Conservation (phyloP, 2,329 filamentous ascomycete species). For the Pleoardoris graminearum region DNA sequence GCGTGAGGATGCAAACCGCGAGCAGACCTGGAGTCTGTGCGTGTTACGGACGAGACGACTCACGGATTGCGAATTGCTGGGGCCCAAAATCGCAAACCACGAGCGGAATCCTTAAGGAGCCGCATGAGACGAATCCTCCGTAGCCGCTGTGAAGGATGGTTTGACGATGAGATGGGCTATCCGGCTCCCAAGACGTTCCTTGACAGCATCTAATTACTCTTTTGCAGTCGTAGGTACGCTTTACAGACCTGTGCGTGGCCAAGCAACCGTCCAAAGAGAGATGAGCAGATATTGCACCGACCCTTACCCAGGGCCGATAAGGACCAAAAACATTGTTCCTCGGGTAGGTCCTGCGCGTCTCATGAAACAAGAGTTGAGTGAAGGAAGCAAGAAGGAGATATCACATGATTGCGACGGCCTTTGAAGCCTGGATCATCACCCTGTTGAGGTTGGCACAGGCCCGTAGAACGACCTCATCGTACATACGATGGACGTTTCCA, state of each 20-base stretch:
- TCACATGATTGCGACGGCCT: constrained; percentile 1
- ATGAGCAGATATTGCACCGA: too few species aligned
- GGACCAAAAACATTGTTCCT: too few species aligned
- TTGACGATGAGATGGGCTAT: neutral
- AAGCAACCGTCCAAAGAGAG: too few species aligned
- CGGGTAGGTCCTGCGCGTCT: neutral
- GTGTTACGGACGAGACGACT: neutral
- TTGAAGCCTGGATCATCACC: too few species aligned
- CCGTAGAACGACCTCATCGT: neutral
- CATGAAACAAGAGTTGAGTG: neutral
- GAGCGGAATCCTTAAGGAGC: constrained; percentile 3
- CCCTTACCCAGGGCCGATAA: too few species aligned
- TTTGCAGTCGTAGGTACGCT: too few species aligned
- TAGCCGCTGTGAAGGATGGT: neutral
- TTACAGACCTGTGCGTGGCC: too few species aligned
- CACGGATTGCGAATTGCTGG: constrained; percentile 1
- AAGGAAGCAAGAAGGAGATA: neutral
- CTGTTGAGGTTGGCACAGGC: neutral
- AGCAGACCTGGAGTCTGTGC: neutral
- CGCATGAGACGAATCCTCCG: constrained; percentile 2
- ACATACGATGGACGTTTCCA: neutral
- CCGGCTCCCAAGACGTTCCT: neutral
- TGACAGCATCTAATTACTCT: neutral
- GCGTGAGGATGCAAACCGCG: neutral
- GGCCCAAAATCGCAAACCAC: neutral